Percentiles rank a stretch among this genome's conserved stretches.
Conservation (phyloP, 202 grass and related monocot genomes). For the Setaria italica region DNA sequence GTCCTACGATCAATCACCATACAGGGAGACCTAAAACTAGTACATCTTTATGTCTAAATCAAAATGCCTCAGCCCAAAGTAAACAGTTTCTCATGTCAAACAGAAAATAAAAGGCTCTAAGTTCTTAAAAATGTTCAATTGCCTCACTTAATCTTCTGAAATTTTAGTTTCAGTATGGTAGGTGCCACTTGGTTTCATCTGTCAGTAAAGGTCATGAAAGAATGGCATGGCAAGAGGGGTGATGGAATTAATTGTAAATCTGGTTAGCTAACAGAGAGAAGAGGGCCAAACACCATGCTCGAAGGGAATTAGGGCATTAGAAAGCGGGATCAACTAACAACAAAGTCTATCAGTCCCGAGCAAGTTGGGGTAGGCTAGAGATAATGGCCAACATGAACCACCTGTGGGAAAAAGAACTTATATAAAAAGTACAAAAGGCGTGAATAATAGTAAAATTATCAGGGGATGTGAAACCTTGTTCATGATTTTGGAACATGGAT, state of each 20-base stretch:
- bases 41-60: background rate
- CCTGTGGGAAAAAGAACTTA: background rate
- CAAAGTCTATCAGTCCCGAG: background rate
- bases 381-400: background rate
- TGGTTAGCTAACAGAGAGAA: background rate
- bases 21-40: background rate
- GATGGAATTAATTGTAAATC: background rate
- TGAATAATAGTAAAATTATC: too few species aligned
- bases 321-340: background rate
- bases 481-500: background rate
- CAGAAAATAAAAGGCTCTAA: background rate
- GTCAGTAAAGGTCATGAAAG: background rate
- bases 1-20: background rate
- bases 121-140: background rate
- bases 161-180: background rate
- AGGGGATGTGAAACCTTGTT: background rate
- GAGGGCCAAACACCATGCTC: background rate
- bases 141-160: background rate
- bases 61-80: background rate
- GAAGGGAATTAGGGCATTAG: background rate
- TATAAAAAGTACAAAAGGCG: background rate
- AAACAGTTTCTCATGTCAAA: background rate
- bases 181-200: conserved; percentile 15
- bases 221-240: background rate
- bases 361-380: background rate